phyloP scores from a whole-genome alignment of 2,329 filamentous ascomycete genomes.

The Chrysoporthe puriensis region DNA sequence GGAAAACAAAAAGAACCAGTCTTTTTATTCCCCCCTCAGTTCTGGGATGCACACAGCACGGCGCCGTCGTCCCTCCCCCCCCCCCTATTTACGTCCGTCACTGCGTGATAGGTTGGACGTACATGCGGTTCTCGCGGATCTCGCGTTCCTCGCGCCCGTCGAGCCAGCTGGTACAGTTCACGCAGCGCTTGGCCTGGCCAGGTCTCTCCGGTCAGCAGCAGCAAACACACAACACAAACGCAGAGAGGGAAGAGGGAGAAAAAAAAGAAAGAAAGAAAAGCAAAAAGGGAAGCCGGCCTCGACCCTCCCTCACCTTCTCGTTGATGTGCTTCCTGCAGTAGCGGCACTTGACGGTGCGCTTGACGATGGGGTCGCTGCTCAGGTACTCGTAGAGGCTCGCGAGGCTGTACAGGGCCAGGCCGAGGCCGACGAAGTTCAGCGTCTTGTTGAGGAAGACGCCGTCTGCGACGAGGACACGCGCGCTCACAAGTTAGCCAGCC shows the following conservation, averaged over 20 bases:
- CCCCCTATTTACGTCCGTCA: not conserved
- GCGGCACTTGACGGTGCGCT: constrained; percentile 68
- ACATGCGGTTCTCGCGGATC: constrained; percentile 43
- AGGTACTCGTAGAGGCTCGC: constrained; percentile 65
- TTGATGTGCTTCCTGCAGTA: constrained; percentile 69
- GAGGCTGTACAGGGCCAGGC: constrained; percentile 66
- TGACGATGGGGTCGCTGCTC: constrained; percentile 70
- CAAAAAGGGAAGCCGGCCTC: too few relatives aligned
- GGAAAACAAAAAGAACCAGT: too few relatives aligned
- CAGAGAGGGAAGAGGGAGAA: not conserved
- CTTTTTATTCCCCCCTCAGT: too few relatives aligned
- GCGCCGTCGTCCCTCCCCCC: not conserved
- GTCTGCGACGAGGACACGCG: not conserved
- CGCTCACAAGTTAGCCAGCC: not conserved
- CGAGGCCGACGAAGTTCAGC: constrained; percentile 68
- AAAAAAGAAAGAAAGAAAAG: not conserved
- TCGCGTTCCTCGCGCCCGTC: constrained; percentile 51
- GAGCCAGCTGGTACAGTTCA: constrained; percentile 56
- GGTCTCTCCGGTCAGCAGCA: not conserved
- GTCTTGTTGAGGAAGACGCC: constrained; percentile 66
- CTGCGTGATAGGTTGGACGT: not conserved
- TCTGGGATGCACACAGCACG: not conserved
- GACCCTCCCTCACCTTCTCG: constrained; percentile 54
- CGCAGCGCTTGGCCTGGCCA: constrained; percentile 47
- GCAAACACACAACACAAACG: not conserved